Base-by-base conservation (phyloP, 2,329 filamentous ascomycete species). In the Oidium heveae region DNA sequence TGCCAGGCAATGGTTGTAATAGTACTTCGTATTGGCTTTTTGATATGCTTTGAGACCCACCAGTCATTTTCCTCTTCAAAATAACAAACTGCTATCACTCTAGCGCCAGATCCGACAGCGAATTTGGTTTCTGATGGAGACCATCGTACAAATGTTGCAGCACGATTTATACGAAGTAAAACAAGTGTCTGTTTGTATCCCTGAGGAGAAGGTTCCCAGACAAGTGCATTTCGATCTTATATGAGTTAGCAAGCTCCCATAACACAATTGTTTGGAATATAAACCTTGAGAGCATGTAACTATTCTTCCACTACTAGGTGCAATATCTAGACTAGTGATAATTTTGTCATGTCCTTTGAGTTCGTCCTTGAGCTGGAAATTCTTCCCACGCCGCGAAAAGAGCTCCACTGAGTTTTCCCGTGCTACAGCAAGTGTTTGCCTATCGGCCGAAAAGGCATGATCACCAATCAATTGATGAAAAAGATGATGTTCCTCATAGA, bases 31-130 rank as follows among this genome's bases (percentile, higher is more conserved):
- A 98, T 94, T 20, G 91, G 91, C 76, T 96, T 98, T 79, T 96
- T 96, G 65, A 98, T 71, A 70, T 98, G 91, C 75, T 98, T 98
- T 39, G 88, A 95, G 44, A 98, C 89, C 91, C 91, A 98, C 91
- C 91, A 98, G 72, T 98, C 88, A 69, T 98, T 95, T 69, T 98
- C 91, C 67, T 94, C 86, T 66, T 98, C 91, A 63, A 98, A 98
- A 72, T 96, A 96, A 74, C 91, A 98, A 62, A 96, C 77, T 43
- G 91, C 87, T 63, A 98, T 94, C 60, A 94, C 84, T 59, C 91
- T 82, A 62, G 94, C 91, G 58, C 91, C 91, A 32, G 88, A 95
- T 57, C 91, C 91, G 28, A 96, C 91, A 54, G 91, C 91, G 67
- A 98, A 98, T 70, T 98, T 98, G 67, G 81, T 84, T 74, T 98